phyloP scores from a whole-genome alignment of 176 grass and related monocot species.

The Puccinellia tenuiflora region DNA sequence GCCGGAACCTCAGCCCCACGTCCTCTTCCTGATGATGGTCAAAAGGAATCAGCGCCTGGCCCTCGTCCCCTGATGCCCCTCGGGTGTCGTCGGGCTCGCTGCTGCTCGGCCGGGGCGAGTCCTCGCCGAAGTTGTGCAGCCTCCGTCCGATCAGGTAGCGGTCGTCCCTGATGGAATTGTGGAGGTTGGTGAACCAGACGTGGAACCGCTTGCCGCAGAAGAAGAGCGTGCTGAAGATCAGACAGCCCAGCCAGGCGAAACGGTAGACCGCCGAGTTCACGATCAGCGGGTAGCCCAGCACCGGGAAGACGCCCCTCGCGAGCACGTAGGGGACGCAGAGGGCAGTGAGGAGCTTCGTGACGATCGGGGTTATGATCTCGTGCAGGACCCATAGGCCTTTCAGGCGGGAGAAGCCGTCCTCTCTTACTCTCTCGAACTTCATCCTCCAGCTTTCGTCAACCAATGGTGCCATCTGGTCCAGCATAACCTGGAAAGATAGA shows the following conservation, averaged over 20 bases:
- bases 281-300: constrained; percentile 78
- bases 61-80: neutral
- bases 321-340: constrained; percentile 89
- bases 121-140: constrained; percentile 90
- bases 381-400: constrained; percentile 88
- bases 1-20: constrained; percentile 57
- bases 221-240: constrained; percentile 57
- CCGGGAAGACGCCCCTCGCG: constrained; percentile 81
- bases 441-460: constrained; percentile 85
- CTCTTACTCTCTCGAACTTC: constrained; percentile 93
- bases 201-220: constrained; percentile 91
- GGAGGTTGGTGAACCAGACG: constrained; percentile 92
- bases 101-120: neutral
- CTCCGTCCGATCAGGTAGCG: constrained; percentile 89
- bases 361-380: constrained; percentile 78
- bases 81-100: neutral
- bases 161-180: constrained; percentile 95
- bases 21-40: constrained; percentile 48
- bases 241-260: constrained; percentile 87
- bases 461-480: constrained; percentile 96
- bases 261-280: constrained; percentile 94
- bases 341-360: constrained; percentile 85
- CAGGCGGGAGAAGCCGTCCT: constrained; percentile 85
- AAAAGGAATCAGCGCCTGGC: constrained; percentile 28
- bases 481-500: constrained; percentile 69